phyloP scores from a whole-genome alignment of 2,329 filamentous ascomycete species.

The Fusarium annulatum region DNA sequence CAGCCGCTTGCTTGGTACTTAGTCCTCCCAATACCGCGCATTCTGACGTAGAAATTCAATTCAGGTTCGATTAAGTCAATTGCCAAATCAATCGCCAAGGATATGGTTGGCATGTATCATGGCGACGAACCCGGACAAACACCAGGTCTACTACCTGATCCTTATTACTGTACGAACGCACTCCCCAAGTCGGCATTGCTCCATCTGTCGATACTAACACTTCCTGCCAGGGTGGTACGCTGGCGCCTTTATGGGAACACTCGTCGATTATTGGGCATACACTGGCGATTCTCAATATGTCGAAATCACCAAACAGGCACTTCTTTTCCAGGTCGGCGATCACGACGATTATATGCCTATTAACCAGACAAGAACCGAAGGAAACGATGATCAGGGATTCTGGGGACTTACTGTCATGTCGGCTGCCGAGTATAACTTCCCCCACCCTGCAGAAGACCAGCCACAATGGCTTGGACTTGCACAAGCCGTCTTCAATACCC shows the following conservation, averaged over 20 bases:
- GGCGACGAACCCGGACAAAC: slow-evolving; percentile 62
- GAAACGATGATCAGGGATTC: slow-evolving; percentile 81
- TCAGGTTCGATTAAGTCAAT: slow-evolving; percentile 62
- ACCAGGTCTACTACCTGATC: slow-evolving; percentile 63
- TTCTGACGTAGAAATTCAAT: slow-evolving; percentile 1
- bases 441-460: slow-evolving; percentile 63
- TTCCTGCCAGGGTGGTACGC: slow-evolving; percentile 72
- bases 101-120: slow-evolving; percentile 58
- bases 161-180: slow-evolving; percentile 63
- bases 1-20: neutral
- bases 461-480: slow-evolving; percentile 78
- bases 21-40: neutral
- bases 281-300: slow-evolving; percentile 81
- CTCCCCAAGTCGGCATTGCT: neutral
- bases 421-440: slow-evolving; percentile 76
- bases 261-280: slow-evolving; percentile 88
- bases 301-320: slow-evolving; percentile 71
- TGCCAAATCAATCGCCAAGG: slow-evolving; percentile 62
- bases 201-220: slow-evolving; percentile 7
- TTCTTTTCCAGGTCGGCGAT: slow-evolving; percentile 79
- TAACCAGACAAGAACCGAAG: slow-evolving; percentile 75
- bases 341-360: slow-evolving; percentile 82
- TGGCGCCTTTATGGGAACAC: slow-evolving; percentile 75
- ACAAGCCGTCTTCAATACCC: slow-evolving; percentile 84
- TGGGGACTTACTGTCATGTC: slow-evolving; percentile 78